phyloP scores from a whole-genome alignment of 345 rosid species.

The Pistacia integerrima region DNA sequence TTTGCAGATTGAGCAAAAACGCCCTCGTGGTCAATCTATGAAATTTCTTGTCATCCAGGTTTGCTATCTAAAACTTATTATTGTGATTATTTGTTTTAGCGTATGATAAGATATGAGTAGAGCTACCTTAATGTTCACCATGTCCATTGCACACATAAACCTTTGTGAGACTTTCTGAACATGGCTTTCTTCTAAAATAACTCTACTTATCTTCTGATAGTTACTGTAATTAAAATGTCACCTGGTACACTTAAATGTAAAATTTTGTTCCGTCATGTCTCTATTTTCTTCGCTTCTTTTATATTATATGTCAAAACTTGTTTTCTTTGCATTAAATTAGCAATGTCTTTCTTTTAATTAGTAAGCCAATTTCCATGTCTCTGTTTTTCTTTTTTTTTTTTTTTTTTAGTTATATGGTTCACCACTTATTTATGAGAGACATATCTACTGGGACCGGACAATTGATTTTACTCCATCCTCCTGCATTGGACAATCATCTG shows the following conservation, averaged over 20 bases:
- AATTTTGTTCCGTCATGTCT: too few relatives aligned
- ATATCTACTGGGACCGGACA: constrained; percentile 39
- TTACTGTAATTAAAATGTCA: not conserved
- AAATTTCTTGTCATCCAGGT: constrained; percentile 51
- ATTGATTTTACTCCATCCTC: constrained; percentile 44
- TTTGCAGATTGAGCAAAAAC: constrained; percentile 39
- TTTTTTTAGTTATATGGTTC: constrained; percentile 40
- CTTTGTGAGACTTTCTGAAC: not conserved
- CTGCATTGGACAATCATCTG: constrained; percentile 47
- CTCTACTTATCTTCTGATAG: too few relatives aligned
- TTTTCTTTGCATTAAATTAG: too few relatives aligned
- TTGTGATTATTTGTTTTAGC: not conserved
- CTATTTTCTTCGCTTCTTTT: too few relatives aligned
- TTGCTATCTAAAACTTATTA: not conserved
- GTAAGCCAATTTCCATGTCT: too few relatives aligned
- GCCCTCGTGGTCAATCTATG: constrained; percentile 14
- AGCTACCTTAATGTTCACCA: not conserved
- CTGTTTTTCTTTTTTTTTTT: not conserved
- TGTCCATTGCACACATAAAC: too few relatives aligned
- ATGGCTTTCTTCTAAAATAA: not conserved
- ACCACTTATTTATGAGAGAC: constrained; percentile 37
- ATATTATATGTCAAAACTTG: too few relatives aligned
- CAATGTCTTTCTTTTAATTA: too few relatives aligned
- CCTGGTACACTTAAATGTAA: too few relatives aligned
- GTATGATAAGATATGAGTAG: not conserved